Base-by-base conservation (phyloP, 2,329 filamentous ascomycete species). In the Pestalotiopsis sp. region DNA sequence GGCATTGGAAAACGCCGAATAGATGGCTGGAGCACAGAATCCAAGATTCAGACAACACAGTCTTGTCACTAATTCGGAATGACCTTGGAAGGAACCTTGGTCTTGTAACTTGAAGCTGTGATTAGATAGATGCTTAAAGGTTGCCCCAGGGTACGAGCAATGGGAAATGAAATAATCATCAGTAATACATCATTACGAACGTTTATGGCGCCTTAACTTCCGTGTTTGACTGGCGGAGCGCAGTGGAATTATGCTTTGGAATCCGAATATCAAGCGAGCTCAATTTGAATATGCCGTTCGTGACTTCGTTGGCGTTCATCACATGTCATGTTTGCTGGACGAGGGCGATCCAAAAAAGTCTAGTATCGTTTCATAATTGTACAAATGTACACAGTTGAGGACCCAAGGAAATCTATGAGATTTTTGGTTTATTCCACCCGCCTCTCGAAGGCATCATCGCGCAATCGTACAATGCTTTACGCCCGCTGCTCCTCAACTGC, bases 1-100 rank as follows among this genome's bases (percentile, higher is more conserved):
- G 81, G 81, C 80, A 59, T 80, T 86, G 78, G 85, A 86, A 69
- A 83, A 84, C 71, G 80, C 82, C 67, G 84, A 84, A 39, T 38
- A 31, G 17, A 36, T 60, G 27, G 27, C 9, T 7, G 20, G 13
- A 36, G 17, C 38, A 38, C 25, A 3, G 59, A 39, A 41, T 17
- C 11, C 2, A 6, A 41, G 25, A 9, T n/a, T 62, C 17, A 39
- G 45, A 20, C 31, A 36, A 36, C 31, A 36, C 31, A 36, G 6
- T 36, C 31, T 9, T 27, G 45, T n/a, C 45, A 52, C 17, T 52
- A 52, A 52, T n/a, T 23, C 45, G 20, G 45, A n/a, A 52, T 52
- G 17, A 20, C 14, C 17, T 20, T 23, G 45, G 45, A n/a, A n/a
- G 17, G 45, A 20, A 52, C 7, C 45, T 52, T 23, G 45, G 45